Base-by-base conservation (phyloP, 192 early-diverging fungal genomes). In the Backusella australiensis region DNA sequence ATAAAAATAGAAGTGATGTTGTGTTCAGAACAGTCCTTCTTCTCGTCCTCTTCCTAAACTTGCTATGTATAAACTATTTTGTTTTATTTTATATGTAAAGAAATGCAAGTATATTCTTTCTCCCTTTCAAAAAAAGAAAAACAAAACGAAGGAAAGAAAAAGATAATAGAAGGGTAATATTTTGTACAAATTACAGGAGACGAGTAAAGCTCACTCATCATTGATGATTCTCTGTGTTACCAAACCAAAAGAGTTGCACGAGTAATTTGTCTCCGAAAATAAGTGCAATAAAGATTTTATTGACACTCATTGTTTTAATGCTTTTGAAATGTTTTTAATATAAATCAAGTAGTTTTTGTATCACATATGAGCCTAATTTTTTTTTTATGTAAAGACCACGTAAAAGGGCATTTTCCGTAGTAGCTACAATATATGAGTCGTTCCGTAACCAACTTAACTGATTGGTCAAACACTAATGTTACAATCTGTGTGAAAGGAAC, bases 1-100 rank as follows among this genome's bases (percentile, higher is more conserved):
- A 63, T 63, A 63, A 26, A 63, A 63, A 63, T 63, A 63, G 56
- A 63, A 63, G 56, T 63, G n/a, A 63, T 29, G 56, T 63, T 63
- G 56, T 63, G 56, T 63, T 26, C 56, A 63, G 23, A 63, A 21
- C n/a, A 56, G 53, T 23, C 21, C 9, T 23, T 56, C 21, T 56
- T 26, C 9, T 56, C 8, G 9, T 63, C 8, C 4, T 29, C 4
- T 63, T 63, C 9, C 26, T 29, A 29, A 9, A 23, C 56, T 29
- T 63, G 21, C 23, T 14, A 7, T 63, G 2, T 21, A 12, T 12
- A n/a, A n/a, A 23, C n/a, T 56, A 11, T 23, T 23, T 56, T 23
- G 53, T 2, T 23, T 56, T 56, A 1, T n/a, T 56, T 56, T 56
- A 44, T 44, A 44, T 17, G 15, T 44, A 19, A 44, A 44, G 1